Evolutionary conservation across 768 basidiomycete species (phyloP), one percentile per base, ranked within the genome.

Genomic region (Pisolithus tinctorius): DNA sequence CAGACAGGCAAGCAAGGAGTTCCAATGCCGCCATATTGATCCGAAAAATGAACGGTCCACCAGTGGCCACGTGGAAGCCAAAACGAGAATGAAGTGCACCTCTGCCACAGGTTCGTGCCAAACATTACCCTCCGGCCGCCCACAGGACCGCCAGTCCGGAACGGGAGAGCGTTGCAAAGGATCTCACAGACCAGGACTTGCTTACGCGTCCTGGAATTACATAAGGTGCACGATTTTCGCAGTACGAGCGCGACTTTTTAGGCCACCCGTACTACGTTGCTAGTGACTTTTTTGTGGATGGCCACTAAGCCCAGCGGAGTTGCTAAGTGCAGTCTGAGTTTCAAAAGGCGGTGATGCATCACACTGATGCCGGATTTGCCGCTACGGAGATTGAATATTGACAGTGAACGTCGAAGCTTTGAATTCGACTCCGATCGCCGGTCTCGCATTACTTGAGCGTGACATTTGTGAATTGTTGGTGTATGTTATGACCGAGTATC

Each of bases 121-220:
- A 55, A 39, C 9, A 6, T 20, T 20, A 1, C 20, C 20, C 20
- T 20, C 20, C 20, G 20, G 20, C 1, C 20, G 2, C 2, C 20
- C 20, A 20, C 20, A 13, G n/a, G 17, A 11, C 29, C n/a, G 37
- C 3, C 25, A 23, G 23, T 23, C 46, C 20, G 3, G 17, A 11
- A 3, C 8, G 8, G 25, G 27, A 49, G 45, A 52, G 52, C 59
- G 39, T 49, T 20, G 20, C 20, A 20, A 20, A 20, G 20, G 20
- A 81, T 79, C 82, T 82, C 26, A 80, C 50, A 13, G 80, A 76
- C 37, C 82, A 60, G 11, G 20, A 20, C 82, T 81, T 9, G 71
- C 67, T 75, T 83, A 81, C 4, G 80, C 77, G 31, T 82, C 64
- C 0, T 83, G 83, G 20, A 85, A 66, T 58, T 85, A 82, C 51